Evolutionary conservation across 2,329 filamentous ascomycete species (phyloP), one percentile per base, ranked within the genome.

Genomic region (Epichloe sylvatica): DNA sequence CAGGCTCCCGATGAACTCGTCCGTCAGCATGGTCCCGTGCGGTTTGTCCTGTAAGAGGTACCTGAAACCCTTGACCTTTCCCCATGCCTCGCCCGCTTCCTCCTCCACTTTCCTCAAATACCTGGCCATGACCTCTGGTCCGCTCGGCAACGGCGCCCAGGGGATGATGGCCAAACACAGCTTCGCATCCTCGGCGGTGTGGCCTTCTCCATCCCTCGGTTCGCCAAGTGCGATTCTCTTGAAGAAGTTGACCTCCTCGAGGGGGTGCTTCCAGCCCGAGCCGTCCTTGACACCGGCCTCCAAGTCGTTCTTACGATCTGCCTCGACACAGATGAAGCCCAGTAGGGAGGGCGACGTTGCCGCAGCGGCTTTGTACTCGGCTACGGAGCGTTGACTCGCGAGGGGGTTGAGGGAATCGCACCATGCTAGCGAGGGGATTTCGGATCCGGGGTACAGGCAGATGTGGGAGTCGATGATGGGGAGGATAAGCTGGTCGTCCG

Each of bases 391-490:
- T 56, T 81, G 79, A 46, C 74, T 74, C 46, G 77, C 73, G 46
- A 94, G 72, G 4, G 79, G 73, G 60, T 75, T 67, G 44, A 72
- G 68, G 5, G 78, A 68, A 3, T 65, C 74, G 68, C 79, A 78
- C 89, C 88, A 95, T 51, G 77, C 69, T 54, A 94, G 77, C 38
- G 77, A 76, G 49, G 74, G 62, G 47, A 84, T 62, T 59, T 91
- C 84, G 48, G 77, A 75, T 43, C 71, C 66, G 42, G 87, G 85
- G 72, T 81, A 95, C 60, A 96, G 80, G 70, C 96, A 90, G 67
- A 96, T 84, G 72, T 96, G 91, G 38, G 87, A 84, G 71, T 96
- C 90, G 66, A 96, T 80, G 61, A 94, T 82, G 59, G 74, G 78
- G 64, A 75, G 68, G 58, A 67, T 51, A 57, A 68, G 60, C 56